phyloP scores from a whole-genome alignment of 2,329 filamentous ascomycete species.

The Lecanosticta acicola region DNA sequence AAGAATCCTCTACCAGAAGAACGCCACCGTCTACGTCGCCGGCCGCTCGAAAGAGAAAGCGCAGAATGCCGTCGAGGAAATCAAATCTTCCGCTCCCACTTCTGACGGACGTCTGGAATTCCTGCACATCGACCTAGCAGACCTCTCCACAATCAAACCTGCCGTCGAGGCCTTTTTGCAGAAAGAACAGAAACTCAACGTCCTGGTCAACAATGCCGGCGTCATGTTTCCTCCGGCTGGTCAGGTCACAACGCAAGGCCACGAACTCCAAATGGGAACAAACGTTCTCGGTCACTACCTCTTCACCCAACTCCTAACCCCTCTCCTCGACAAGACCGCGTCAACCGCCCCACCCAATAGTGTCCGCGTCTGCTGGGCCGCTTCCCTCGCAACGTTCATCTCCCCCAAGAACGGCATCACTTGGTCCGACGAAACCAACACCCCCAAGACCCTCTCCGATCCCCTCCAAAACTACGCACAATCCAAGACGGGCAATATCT shows the following conservation, averaged over 20 bases:
- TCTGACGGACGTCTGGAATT: constrained; percentile 40
- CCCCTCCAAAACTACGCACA: constrained; percentile 24
- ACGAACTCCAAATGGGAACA: constrained; percentile 33
- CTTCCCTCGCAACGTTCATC: constrained; percentile 29
- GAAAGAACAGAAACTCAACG: constrained; percentile 23
- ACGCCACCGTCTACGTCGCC: constrained; percentile 52
- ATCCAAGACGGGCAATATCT: constrained; percentile 27
- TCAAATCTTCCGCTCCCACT: constrained; percentile 35
- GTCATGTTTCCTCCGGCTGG: constrained; percentile 32
- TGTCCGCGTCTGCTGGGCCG: constrained; percentile 31
- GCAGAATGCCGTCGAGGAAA: constrained; percentile 40
- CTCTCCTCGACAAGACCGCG: constrained; percentile 24
- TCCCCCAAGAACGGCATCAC: constrained; percentile 49
- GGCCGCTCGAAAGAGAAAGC: constrained; percentile 45
- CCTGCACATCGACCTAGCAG: constrained; percentile 41
- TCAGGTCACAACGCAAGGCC: constrained; percentile 28
- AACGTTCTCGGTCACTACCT: constrained; percentile 33
- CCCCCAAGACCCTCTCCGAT: constrained; percentile 16
- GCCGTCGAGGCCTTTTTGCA: constrained; percentile 31
- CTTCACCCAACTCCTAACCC: constrained; percentile 26
- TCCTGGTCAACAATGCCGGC: constrained; percentile 20
- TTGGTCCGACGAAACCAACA: constrained; percentile 12
- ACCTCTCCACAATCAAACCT: constrained; percentile 30
- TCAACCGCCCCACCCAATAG: constrained; percentile 22
- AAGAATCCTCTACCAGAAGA: constrained; percentile 50